phyloP scores from a whole-genome alignment of 148 eudicot genomes.

The Amaranthus cruentus region DNA sequence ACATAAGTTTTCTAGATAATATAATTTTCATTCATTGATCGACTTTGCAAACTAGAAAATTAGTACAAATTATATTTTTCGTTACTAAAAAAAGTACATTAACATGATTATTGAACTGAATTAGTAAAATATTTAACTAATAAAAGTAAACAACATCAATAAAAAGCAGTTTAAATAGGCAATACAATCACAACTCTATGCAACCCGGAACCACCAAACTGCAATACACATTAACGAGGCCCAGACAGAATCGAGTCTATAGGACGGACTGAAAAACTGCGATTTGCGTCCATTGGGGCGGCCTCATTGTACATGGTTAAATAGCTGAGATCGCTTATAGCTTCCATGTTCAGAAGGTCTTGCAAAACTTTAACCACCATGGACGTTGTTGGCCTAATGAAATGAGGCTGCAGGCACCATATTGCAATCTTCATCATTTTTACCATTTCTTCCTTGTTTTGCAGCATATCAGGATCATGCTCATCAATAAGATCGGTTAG shows the following conservation, averaged over 20 bases:
- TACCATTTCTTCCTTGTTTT: constrained; percentile 12
- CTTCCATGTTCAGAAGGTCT: constrained; percentile 6
- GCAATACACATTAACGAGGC: neutral
- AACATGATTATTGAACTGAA: too few relatives aligned
- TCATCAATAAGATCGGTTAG: constrained; percentile 8
- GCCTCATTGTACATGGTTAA: constrained; percentile 10
- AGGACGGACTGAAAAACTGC: neutral
- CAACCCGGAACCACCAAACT: too few relatives aligned
- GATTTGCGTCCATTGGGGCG: neutral
- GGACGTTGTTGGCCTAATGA: constrained; percentile 20
- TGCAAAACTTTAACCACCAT: constrained; percentile 18
- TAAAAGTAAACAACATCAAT: too few relatives aligned
- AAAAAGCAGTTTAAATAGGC: too few relatives aligned
- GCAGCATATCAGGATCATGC: constrained; percentile 3
- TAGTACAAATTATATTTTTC: too few relatives aligned
- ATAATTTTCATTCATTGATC: too few relatives aligned
- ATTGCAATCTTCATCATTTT: constrained; percentile 21
- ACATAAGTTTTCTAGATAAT: too few relatives aligned
- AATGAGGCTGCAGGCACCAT: constrained; percentile 23
- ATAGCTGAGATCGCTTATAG: neutral
- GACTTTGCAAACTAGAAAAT: too few relatives aligned
- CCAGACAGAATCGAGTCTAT: constrained; percentile 9
- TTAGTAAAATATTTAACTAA: too few relatives aligned
- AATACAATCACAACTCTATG: too few relatives aligned
- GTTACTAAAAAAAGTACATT: too few relatives aligned